These are phyloP conservation scores for Penicillium mononematosum DNA, from an alignment of 495 filamentous ascomycete species.

Conservation along the genomic window DNA sequence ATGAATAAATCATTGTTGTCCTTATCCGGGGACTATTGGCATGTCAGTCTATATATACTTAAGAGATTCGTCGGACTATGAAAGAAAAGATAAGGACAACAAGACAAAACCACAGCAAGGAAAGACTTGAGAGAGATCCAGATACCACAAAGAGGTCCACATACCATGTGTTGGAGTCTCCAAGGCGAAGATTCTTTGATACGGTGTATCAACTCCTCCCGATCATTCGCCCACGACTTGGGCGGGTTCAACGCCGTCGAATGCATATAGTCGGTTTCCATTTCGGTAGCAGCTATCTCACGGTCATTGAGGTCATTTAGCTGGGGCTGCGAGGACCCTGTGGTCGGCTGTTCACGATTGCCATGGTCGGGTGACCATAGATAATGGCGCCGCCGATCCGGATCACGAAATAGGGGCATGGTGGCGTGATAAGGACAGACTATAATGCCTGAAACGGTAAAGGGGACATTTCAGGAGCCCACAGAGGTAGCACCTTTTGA, in stretches of 20 bases:
- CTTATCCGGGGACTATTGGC: conserved; percentile 11
- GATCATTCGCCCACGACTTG: conserved; percentile 45
- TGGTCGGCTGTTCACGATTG: conserved; percentile 19
- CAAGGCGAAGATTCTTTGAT: conserved; percentile 84
- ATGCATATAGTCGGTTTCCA: not conserved
- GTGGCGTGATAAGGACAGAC: conserved; percentile 19
- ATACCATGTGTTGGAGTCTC: conserved; percentile 64
- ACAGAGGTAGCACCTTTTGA: conserved; percentile 20
- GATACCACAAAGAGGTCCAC: conserved; percentile 24
- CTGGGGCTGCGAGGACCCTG: conserved; percentile 18
- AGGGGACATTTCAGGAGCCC: conserved; percentile 23
- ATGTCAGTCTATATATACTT: conserved; percentile 12
- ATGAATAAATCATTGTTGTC: conserved; percentile 6
- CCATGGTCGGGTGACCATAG: conserved; percentile 30
- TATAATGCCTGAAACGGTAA: conserved; percentile 19
- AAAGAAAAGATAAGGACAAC: not conserved
- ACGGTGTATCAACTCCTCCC: conserved; percentile 78
- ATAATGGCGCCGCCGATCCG: conserved; percentile 36
- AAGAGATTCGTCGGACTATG: not conserved
- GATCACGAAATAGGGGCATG: conserved; percentile 45
- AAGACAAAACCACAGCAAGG: not conserved
- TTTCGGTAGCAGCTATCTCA: conserved; percentile 8
- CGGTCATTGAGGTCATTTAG: conserved; percentile 11
- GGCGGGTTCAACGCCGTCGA: conserved; percentile 15
- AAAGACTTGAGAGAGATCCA: not conserved